Evolutionary conservation across 2,329 filamentous ascomycete genomes (phyloP), one percentile per base, ranked within the genome.

Genomic region (Neocatenulostroma microsporum): DNA sequence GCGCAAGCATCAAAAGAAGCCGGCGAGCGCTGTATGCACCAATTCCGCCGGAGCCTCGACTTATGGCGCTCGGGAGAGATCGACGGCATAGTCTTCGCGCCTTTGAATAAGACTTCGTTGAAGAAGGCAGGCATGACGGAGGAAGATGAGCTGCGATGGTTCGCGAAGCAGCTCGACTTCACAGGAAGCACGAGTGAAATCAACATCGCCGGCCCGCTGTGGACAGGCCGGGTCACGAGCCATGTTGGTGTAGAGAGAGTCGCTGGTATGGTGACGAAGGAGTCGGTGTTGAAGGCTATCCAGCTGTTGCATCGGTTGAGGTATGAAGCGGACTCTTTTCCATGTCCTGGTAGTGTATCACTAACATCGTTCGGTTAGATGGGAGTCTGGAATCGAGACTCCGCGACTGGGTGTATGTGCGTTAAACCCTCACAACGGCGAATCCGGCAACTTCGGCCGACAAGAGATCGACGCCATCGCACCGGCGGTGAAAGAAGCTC

Each of bases 371-470:
- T n/a, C n/a, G n/a, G n/a, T n/a, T n/a, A n/a, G 41, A 2, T 40
- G 41, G 30, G 37, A 44, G 21, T 44, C 42, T 15, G 42, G 42
- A 4, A 42, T 44, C 17, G 42, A 41, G 14, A 30, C 12, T 2
- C 42, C 42, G 9, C 30, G 42, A 3, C 23, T 44, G 2, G 42
- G 31, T 10, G 41, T 44, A 12, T 44, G 42, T 20, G 42, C 42
- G 11, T 29, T 44, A 3, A 44, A 44, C 19, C 42, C 42, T n/a
- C 42, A 44, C 36, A 44, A 44, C 28, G 42, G 42, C 27, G 42
- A 44, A 13, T 36, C 41, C 21, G 42, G 42, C 13, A 33, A 18
- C 10, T 41, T 44, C 20, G 42, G 42, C 2, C 34, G 39, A 30
- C 35, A 44, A 30, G 42, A 44, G 11, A 44, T 44, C 28, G 42